Evolutionary conservation across 768 basidiomycete genomes (phyloP).

Genomic region (Suillus cothurnatus): DNA sequence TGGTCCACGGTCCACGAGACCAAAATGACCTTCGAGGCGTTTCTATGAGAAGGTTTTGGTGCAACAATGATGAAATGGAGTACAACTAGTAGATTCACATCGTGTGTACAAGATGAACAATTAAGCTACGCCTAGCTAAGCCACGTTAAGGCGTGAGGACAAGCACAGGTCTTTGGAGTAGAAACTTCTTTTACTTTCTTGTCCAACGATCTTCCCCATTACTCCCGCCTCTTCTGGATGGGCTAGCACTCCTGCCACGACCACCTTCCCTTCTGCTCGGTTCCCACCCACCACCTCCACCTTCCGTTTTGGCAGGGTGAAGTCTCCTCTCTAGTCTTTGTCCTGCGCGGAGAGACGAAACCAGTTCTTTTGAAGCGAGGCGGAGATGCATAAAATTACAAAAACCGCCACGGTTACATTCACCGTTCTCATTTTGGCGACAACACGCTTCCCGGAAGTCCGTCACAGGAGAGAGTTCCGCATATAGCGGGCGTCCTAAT

Average conservation of each 20-base stretch:
- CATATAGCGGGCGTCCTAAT: conserved; percentile 88
- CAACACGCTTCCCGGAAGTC: conserved; percentile 99
- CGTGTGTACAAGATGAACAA: conserved; percentile 1
- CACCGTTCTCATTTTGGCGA: conserved; percentile 97
- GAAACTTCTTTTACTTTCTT: conserved; percentile 44
- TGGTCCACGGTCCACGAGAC: background rate
- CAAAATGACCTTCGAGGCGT: background rate
- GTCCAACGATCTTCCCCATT: conserved; percentile 81
- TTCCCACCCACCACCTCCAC: conserved; percentile 83
- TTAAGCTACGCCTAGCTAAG: conserved; percentile 2
- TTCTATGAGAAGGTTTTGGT: background rate
- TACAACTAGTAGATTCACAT: background rate
- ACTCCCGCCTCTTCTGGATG: conserved; percentile 58
- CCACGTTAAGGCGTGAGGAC: background rate
- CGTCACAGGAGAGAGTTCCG: conserved; percentile 97
- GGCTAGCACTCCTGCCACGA: conserved; percentile 75
- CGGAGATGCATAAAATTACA: conserved; percentile 99
- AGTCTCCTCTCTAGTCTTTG: conserved; percentile 83
- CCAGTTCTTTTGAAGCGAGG: conserved; percentile 82
- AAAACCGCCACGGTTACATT: conserved; percentile 97
- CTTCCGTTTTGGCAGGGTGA: conserved; percentile 63
- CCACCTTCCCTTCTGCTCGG: conserved; percentile 69
- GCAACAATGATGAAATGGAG: background rate
- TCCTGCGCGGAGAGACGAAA: conserved; percentile 74
- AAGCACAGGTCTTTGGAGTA: background rate